Conservation (phyloP, 140 eudicot species). For the Cichorium intybus region DNA sequence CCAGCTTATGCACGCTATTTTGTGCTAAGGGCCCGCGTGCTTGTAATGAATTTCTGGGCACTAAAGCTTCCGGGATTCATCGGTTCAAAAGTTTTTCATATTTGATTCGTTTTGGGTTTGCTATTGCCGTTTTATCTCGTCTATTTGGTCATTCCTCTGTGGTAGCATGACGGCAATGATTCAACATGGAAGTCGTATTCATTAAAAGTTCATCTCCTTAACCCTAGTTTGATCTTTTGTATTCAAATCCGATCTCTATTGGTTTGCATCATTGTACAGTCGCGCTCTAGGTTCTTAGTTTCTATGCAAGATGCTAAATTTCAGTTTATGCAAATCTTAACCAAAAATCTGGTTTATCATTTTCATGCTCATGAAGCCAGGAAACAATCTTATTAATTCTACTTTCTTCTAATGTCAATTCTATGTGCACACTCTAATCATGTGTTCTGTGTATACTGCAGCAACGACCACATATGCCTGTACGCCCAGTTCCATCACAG, state of each 20-base stretch:
- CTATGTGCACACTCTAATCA: not conserved
- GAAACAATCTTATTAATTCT: too few relatives aligned
- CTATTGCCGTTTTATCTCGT: not conserved
- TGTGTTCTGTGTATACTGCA: conserved; percentile 36
- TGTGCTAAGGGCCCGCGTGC: not conserved
- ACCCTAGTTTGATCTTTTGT: not conserved
- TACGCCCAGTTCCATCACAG: conserved; percentile 94
- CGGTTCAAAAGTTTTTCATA: not conserved
- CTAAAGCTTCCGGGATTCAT: not conserved
- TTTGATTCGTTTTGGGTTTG: not conserved
- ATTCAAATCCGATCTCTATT: not conserved
- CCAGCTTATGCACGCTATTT: not conserved
- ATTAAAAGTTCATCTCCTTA: not conserved
- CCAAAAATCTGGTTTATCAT: not conserved
- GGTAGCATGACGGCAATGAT: not conserved
- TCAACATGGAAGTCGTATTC: not conserved
- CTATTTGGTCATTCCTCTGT: not conserved
- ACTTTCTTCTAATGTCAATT: not conserved
- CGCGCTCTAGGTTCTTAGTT: not conserved
- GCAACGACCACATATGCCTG: conserved; percentile 97
- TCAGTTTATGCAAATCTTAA: not conserved
- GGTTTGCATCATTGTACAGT: not conserved
- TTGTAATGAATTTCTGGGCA: not conserved
- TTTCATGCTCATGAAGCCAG: conserved; percentile 4
- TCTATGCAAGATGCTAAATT: not conserved